Evolutionary conservation across 2,329 filamentous ascomycete genomes (phyloP), one percentile per base, ranked within the genome.

Genomic region (Alternaria longipes): DNA sequence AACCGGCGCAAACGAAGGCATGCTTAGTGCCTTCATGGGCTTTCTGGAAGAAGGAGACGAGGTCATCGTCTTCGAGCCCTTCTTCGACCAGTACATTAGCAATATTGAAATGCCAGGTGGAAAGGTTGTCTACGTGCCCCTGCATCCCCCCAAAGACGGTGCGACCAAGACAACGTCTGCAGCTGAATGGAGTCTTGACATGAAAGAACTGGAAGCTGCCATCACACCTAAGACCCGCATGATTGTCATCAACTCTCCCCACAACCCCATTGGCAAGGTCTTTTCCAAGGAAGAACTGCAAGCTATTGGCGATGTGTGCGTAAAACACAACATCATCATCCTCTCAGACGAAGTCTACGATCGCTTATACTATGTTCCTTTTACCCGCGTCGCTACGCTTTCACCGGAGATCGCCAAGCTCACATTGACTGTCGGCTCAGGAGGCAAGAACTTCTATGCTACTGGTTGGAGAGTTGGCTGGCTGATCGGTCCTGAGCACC

Each of bases 51-150:
- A 88, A 1, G 95, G 93, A 12, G 95, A 99, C 75, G 95, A 99
- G 80, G 95, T 97, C 67, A 97, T 99, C 68, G 87, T 99, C 58
- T 97, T 99, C 78, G 95, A 99, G 82, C 95, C 95, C 11, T 99
- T 97, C 82, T 99, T 98, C 78, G 95, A 99, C 81, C 95, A 99
- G 89, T 97, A 98, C 79, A 97, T 99, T 69, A 93, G 90, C 84
- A 99, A 99, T 81, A 98, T 99, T 66, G 92, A 97, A 80, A 98
- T 99, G 94, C 90, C 95, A 1, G 95, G 95, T 53, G 95, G 95
- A 68, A 96, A 90, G 77, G 92, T 98, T 66, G 90, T 94, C 70
- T 98, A 97, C 76, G 94, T 98, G 24, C 94, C 95, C n/a, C 84
- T 99, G 77, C 91, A 95, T 64, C 94, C 95, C 28, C 95, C 95